These are phyloP conservation scores for Botrytis squamosa DNA, from an alignment of 2,329 filamentous ascomycete species.

Conservation along the genomic window DNA sequence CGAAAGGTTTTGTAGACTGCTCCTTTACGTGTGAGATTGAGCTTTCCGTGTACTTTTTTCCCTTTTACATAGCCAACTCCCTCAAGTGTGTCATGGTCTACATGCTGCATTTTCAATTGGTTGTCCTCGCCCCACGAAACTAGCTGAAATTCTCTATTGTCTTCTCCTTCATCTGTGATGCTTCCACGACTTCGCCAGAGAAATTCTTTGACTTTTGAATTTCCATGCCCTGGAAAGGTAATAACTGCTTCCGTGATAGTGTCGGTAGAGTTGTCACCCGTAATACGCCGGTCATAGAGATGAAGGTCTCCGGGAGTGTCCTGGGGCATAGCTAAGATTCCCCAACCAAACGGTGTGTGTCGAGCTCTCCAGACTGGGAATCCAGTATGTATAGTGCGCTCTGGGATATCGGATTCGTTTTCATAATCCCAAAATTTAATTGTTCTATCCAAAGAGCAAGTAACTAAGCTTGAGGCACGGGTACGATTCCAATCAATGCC, in stretches of 20 bases:
- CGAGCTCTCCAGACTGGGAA: slow-evolving; percentile 91
- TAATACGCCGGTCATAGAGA: slow-evolving; percentile 68
- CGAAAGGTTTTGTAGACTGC: slow-evolving; percentile 84
- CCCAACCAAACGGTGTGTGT: slow-evolving; percentile 85
- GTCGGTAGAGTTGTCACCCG: slow-evolving; percentile 47
- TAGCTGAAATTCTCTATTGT: slow-evolving; percentile 86
- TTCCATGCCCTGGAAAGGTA: slow-evolving; percentile 58
- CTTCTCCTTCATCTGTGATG: slow-evolving; percentile 63
- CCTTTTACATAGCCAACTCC: slow-evolving; percentile 74
- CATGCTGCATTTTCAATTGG: slow-evolving; percentile 73
- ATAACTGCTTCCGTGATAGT: slow-evolving; percentile 50
- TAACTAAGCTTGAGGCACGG: slow-evolving; percentile 68
- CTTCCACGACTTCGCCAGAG: slow-evolving; percentile 79
- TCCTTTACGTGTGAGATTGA: slow-evolving; percentile 77
- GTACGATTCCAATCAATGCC: slow-evolving; percentile 92
- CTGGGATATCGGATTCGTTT: slow-evolving; percentile 60
- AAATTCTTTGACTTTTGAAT: slow-evolving; percentile 81
- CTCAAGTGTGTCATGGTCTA: slow-evolving; percentile 62
- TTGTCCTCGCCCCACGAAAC: slow-evolving; percentile 92
- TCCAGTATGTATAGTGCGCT: slow-evolving; percentile 75
- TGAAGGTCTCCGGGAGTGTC: slow-evolving; percentile 82
- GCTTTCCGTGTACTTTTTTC: slow-evolving; percentile 58
- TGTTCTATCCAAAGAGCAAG: slow-evolving; percentile 86
- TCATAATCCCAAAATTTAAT: slow-evolving; percentile 92
- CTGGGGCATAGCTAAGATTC: slow-evolving; percentile 87